Percentiles rank a stretch among this genome's conserved stretches.
These are phyloP conservation scores for Didymella sp. DNA, from an alignment of 2,329 filamentous ascomycete species.

Conservation along the genomic window DNA sequence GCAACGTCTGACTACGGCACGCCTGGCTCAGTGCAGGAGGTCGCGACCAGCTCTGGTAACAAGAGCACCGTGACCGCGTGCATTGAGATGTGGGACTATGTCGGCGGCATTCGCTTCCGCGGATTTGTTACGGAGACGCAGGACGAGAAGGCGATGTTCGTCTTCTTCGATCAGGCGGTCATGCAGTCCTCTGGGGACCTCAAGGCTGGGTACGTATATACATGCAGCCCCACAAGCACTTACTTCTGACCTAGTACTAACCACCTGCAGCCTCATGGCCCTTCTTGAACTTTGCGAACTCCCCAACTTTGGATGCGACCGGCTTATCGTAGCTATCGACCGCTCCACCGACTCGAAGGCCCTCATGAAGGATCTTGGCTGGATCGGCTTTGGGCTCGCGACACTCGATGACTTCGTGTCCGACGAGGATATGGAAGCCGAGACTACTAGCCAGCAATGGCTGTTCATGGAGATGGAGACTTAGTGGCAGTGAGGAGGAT, in stretches of 20 bases:
- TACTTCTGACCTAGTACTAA: conserved; percentile 19
- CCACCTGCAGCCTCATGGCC: conserved; percentile 67
- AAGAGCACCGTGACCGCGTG: conserved; percentile 62
- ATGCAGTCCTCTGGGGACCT: conserved; percentile 70
- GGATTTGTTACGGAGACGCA: conserved; percentile 79
- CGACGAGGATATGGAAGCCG: conserved; percentile 51
- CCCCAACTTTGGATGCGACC: conserved; percentile 73
- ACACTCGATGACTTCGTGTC: conserved; percentile 79
- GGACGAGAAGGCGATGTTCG: conserved; percentile 77
- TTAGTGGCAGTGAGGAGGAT: conserved; percentile 20
- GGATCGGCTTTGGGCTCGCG: conserved; percentile 88
- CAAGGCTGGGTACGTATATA: conserved; percentile 81
- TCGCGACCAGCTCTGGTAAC: conserved; percentile 19
- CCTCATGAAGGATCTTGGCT: conserved; percentile 82
- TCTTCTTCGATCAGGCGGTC: conserved; percentile 81
- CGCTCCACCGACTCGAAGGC: conserved; percentile 67
- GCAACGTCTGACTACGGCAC: conserved; percentile 44
- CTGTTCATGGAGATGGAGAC: conserved; percentile 89
- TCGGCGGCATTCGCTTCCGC: conserved; percentile 81
- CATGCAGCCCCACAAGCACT: not conserved
- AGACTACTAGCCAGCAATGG: conserved; percentile 77
- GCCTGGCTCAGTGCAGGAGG: conserved; percentile 33
- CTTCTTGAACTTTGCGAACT: conserved; percentile 85
- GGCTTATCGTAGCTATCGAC: conserved; percentile 82
- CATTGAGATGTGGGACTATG: conserved; percentile 86